phyloP scores from a whole-genome alignment of 495 filamentous ascomycete genomes.

The Trichocladium antarcticum region DNA sequence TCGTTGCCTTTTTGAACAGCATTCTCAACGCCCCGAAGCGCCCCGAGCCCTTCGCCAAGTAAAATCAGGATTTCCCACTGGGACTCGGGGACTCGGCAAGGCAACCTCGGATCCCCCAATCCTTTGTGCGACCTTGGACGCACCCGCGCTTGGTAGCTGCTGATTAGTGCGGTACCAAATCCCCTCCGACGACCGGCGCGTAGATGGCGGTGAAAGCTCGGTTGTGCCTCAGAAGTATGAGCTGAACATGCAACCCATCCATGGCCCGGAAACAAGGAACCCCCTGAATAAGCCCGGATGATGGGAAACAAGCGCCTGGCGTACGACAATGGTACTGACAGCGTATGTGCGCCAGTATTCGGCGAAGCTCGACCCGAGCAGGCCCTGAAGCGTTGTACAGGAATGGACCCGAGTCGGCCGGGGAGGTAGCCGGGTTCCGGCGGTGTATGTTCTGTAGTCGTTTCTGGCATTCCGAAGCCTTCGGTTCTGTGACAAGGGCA shows the following conservation, averaged over 20 bases:
- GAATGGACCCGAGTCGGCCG: background rate
- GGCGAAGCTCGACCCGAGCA: background rate
- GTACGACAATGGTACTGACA: background rate
- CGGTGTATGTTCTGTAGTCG: constrained; percentile 1
- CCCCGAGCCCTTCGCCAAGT: background rate
- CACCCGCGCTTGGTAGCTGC: background rate
- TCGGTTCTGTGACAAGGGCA: background rate
- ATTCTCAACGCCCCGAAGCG: background rate
- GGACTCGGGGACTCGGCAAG: background rate
- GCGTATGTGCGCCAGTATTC: background rate
- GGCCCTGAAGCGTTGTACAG: background rate
- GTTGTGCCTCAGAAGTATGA: background rate
- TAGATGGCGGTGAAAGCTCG: background rate
- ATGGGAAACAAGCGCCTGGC: background rate
- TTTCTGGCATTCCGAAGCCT: background rate
- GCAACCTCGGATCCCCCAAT: background rate
- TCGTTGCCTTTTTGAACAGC: background rate
- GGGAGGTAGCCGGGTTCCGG: background rate
- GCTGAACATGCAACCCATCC: background rate
- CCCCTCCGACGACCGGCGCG: background rate
- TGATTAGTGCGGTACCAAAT: background rate
- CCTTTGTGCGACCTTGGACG: background rate
- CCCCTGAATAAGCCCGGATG: background rate
- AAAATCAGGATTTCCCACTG: background rate
- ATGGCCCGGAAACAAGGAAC: background rate